phyloP scores from a whole-genome alignment of 768 basidiomycete genomes.

The Candolleomyces efflorescens region DNA sequence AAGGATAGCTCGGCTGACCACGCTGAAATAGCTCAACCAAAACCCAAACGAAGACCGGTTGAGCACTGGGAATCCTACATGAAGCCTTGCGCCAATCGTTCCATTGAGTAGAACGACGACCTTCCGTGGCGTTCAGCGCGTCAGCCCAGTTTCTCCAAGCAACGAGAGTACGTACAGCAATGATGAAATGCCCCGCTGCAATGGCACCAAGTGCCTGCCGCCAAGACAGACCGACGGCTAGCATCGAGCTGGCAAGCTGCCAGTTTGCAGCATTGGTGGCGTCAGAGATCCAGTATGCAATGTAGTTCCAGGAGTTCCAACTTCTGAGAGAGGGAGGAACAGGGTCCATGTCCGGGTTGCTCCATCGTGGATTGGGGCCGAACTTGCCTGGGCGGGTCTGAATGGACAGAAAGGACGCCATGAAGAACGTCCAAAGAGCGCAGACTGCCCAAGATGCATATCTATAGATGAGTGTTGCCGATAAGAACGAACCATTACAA shows the following conservation, averaged over 20 bases:
- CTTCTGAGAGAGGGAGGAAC: slow-evolving; percentile 57
- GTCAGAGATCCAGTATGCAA: slow-evolving; percentile 59
- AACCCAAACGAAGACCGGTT: slow-evolving; percentile 86
- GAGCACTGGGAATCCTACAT: slow-evolving; percentile 72
- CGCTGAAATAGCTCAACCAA: slow-evolving; percentile 85
- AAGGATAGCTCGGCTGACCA: slow-evolving; percentile 70
- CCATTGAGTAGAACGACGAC: slow-evolving; percentile 73
- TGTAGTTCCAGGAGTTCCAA: slow-evolving; percentile 65
- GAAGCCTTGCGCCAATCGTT: slow-evolving; percentile 70
- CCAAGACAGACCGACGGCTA: slow-evolving; percentile 74
- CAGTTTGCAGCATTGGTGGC: slow-evolving; percentile 45
- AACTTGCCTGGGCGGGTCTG: slow-evolving; percentile 29
- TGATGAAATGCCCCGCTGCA: slow-evolving; percentile 67
- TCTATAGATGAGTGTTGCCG: no score
- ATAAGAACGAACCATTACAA: no score
- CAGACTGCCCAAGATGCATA: no score
- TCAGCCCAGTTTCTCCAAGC: not conserved
- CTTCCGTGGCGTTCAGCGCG: slow-evolving; percentile 14
- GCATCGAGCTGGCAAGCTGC: slow-evolving; percentile 73
- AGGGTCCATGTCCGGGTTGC: slow-evolving; percentile 76
- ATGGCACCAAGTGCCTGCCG: slow-evolving; percentile 66
- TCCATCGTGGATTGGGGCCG: slow-evolving; percentile 57
- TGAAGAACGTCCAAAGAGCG: not conserved
- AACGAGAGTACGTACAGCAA: slow-evolving; percentile 39
- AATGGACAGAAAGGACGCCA: not conserved